Percentiles rank a stretch among this genome's conserved stretches.
These are phyloP conservation scores for Rhododendron kiyosumense DNA, from an alignment of 148 eudicot genomes.

Conservation along the genomic window DNA sequence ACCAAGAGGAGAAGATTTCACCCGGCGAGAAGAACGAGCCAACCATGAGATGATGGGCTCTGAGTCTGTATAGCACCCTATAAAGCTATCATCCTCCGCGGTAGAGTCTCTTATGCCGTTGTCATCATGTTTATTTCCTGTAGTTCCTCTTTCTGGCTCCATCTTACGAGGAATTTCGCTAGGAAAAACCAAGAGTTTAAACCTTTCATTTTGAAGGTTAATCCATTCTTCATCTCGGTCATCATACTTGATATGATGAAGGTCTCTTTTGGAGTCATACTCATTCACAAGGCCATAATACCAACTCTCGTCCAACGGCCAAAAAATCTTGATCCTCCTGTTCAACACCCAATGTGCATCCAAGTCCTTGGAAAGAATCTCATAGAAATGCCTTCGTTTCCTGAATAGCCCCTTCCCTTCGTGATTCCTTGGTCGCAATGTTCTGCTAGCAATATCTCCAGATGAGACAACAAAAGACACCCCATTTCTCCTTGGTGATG, in stretches of 20 bases:
- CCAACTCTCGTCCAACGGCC: constrained; percentile 98
- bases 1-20: constrained; percentile 41
- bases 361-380: constrained; percentile 41
- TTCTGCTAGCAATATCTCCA: constrained; percentile 57
- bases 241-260: constrained; percentile 86
- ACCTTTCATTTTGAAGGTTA: constrained; percentile 67
- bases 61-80: constrained; percentile 49
- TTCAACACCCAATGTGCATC: constrained; percentile 74
- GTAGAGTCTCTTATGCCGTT: constrained; percentile 12
- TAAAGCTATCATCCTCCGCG: constrained; percentile 27
- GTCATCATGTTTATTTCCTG: constrained; percentile 18
- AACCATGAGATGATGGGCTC: constrained; percentile 89
- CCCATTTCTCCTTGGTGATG: constrained; percentile 31
- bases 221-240: constrained; percentile 94
- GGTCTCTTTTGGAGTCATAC: constrained; percentile 56
- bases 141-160: constrained; percentile 22
- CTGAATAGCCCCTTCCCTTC: constrained; percentile 44
- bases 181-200: constrained; percentile 78
- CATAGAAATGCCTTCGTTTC: constrained; percentile 79
- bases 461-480: constrained; percentile 25
- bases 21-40: constrained; percentile 49
- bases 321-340: constrained; percentile 70
- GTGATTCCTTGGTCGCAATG: constrained; percentile 49
- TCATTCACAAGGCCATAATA: constrained; percentile 73
- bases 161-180: constrained; percentile 63